Evolutionary conservation across 768 basidiomycete genomes (phyloP), one percentile per base, ranked within the genome.

Genomic region (Vararia minispora): DNA sequence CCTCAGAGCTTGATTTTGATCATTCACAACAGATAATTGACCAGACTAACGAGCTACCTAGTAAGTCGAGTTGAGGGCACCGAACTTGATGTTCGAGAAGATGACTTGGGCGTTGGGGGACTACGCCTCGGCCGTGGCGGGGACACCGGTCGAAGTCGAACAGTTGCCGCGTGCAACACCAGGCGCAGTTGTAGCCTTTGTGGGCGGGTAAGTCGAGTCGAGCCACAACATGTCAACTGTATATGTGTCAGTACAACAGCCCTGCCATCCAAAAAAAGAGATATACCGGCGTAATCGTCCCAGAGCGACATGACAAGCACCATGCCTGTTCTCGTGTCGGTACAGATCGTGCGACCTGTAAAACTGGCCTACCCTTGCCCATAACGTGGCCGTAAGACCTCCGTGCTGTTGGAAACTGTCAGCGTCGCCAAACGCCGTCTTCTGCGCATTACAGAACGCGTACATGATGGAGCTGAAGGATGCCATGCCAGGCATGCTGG

Each of bases 241-340:
- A 50, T 73, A 61, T n/a, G n/a, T n/a, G n/a, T n/a, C n/a, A n/a
- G n/a, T n/a, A n/a, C n/a, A n/a, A n/a, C n/a, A n/a, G n/a, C n/a
- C n/a, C n/a, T n/a, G n/a, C n/a, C n/a, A n/a, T n/a, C n/a, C n/a
- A n/a, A n/a, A n/a, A n/a, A n/a, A n/a, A n/a, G n/a, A n/a, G n/a
- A n/a, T n/a, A n/a, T n/a, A n/a, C n/a, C 71, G 23, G 58, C 59
- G 50, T 74, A 62, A 58, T 74, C 72, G 51, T 73, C 71, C 72
- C 72, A 72, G 44, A 74, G 41, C 33, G 56, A 59, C 50, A 74
- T 54, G 40, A 68, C 68, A 44, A 72, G 56, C 23, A 70, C 71
- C 60, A 69, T 63, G 30, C 69, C 70, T 31, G n/a, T 53, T 50
- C 28, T 44, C 48, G 45, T n/a, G n/a, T n/a, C n/a, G n/a, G n/a